These are phyloP conservation scores for Paecilomyces sp. DNA, from an alignment of 2,329 filamentous ascomycete genomes.

Conservation along the genomic window DNA sequence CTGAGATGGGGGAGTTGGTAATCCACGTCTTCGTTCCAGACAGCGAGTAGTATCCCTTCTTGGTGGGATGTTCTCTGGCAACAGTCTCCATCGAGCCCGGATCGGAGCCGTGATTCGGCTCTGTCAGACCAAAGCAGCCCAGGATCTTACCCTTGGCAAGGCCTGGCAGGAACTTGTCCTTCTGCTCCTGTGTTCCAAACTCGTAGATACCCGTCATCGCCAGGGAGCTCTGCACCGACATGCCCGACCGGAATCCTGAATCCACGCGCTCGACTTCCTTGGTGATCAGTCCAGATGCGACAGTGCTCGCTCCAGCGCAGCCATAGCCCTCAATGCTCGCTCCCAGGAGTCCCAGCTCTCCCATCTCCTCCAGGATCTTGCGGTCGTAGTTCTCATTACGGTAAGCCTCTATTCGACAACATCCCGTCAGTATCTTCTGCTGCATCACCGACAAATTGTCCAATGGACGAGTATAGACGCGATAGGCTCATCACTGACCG, in stretches of 20 bases:
- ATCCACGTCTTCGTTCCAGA: constrained; percentile 92
- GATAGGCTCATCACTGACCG: constrained; percentile 47
- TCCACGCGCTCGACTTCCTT: constrained; percentile 86
- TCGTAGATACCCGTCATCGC: constrained; percentile 89
- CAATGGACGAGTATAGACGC: not conserved
- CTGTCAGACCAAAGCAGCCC: constrained; percentile 83
- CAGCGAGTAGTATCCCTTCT: constrained; percentile 72
- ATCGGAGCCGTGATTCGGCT: constrained; percentile 89
- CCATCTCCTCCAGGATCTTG: constrained; percentile 85
- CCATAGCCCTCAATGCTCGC: constrained; percentile 81
- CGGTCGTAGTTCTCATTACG: constrained; percentile 80
- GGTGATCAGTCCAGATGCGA: constrained; percentile 84
- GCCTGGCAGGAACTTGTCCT: constrained; percentile 71
- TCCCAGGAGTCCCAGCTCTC: constrained; percentile 79
- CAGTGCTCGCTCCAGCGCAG: constrained; percentile 79
- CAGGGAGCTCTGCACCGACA: constrained; percentile 90
- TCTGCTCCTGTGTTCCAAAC: constrained; percentile 79
- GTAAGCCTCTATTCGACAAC: constrained; percentile 60
- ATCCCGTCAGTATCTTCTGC: constrained; percentile 2
- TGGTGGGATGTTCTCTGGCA: constrained; percentile 76
- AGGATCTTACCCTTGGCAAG: constrained; percentile 78
- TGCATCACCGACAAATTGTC: not conserved
- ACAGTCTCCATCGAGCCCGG: constrained; percentile 84
- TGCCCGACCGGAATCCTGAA: constrained; percentile 83
- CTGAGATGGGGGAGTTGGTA: constrained; percentile 85